These are phyloP conservation scores for Penicillium pancosmium DNA, from an alignment of 495 filamentous ascomycete species.

Conservation along the genomic window DNA sequence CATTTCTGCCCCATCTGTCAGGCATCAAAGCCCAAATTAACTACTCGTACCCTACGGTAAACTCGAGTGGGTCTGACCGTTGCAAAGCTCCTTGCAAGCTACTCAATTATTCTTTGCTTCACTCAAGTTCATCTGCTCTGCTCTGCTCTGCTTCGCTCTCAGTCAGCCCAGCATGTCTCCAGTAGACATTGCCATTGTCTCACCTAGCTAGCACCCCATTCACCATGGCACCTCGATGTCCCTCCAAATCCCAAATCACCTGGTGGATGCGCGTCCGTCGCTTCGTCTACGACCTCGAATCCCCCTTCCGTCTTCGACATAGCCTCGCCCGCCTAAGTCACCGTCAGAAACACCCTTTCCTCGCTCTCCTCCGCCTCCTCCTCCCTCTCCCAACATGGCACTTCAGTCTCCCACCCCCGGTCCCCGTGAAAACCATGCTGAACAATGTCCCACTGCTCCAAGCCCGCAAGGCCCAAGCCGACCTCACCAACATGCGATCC, in stretches of 20 bases:
- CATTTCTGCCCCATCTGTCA: background rate
- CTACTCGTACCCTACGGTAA: background rate
- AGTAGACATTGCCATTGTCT: background rate
- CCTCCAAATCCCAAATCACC: constrained; percentile 18
- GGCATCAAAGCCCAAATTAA: background rate
- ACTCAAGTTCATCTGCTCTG: background rate
- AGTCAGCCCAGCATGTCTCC: background rate
- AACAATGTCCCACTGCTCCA: constrained; percentile 22
- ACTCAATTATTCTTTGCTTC: background rate
- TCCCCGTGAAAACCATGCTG: constrained; percentile 17
- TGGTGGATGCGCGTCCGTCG: constrained; percentile 26
- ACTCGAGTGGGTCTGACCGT: constrained; percentile 1
- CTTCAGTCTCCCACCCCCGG: constrained; percentile 24
- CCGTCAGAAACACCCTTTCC: constrained; percentile 25
- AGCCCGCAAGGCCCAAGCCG: constrained; percentile 20
- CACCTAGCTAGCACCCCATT: background rate
- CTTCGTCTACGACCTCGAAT: constrained; percentile 25
- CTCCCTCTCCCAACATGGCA: constrained; percentile 32
- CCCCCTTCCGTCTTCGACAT: constrained; percentile 29
- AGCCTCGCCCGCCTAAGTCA: constrained; percentile 29
- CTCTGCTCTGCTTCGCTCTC: background rate
- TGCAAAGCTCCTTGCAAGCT: constrained; percentile 1
- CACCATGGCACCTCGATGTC: constrained; percentile 18
- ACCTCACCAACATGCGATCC: constrained; percentile 27
- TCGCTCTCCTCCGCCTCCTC: constrained; percentile 28